phyloP scores from a whole-genome alignment of 371 early-diverging fungal genomes.

The Homolaphlyctis polyrhiza region DNA sequence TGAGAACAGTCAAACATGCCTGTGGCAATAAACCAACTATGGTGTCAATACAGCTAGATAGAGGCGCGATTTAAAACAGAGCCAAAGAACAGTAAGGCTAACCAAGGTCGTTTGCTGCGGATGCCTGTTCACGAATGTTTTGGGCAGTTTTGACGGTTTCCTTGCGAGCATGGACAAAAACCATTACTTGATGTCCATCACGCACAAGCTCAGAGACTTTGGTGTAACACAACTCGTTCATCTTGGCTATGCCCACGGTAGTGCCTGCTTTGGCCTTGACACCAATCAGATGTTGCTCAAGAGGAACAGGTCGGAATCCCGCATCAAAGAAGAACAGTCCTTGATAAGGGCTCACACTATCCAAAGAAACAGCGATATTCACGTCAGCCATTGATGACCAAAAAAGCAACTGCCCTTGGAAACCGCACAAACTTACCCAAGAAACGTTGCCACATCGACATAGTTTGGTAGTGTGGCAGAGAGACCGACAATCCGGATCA shows the following conservation, averaged over 20 bases:
- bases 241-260: conserved; percentile 45
- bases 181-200: conserved; percentile 94
- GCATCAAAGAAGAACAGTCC: conserved; percentile 95
- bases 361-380: conserved; percentile 7
- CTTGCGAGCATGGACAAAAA: conserved; percentile 97
- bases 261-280: conserved; percentile 85
- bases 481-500: conserved; percentile 97
- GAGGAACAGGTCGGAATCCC: conserved; percentile 91
- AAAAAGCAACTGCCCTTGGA: background rate
- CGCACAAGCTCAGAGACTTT: conserved; percentile 65
- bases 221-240: conserved; percentile 85
- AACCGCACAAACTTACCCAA: conserved; percentile 45
- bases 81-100: conserved; percentile 8
- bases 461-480: conserved; percentile 99
- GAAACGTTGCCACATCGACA: conserved; percentile 92
- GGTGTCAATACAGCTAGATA: conserved; percentile 12
- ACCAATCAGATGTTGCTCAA: conserved; percentile 88
- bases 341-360: conserved; percentile 80
- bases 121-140: conserved; percentile 69
- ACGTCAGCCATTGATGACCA: background rate
- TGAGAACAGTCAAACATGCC: conserved; percentile 36
- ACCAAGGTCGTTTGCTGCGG: conserved; percentile 51
- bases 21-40: background rate
- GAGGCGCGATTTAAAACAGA: background rate
- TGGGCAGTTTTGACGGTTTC: conserved; percentile 93